A percentile compares a stretch with the other conserved stretches of the same genome.
Evolutionary conservation across 768 basidiomycete species (phyloP).

Genomic region (Auricularia sp.): DNA sequence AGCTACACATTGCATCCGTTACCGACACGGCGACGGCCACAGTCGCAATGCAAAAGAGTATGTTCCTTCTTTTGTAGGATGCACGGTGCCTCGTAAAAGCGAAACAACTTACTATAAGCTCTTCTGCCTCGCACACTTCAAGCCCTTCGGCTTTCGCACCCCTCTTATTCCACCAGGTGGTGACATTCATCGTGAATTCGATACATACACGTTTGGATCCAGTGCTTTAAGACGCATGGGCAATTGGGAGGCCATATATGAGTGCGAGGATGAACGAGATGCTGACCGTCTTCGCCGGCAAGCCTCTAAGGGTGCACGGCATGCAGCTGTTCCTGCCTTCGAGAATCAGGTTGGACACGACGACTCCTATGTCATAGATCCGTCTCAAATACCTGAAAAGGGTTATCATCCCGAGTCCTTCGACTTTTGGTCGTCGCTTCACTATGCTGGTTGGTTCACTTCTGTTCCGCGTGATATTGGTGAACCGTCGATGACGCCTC

Average conservation of each 20-base stretch:
- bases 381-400: constrained; percentile 11
- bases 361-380: constrained; percentile 4
- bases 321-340: no score
- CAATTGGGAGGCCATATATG: constrained; percentile 9
- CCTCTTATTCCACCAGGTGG: constrained; percentile 2
- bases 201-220: no score
- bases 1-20: no score
- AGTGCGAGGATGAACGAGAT: not conserved
- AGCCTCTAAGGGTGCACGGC: no score
- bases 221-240: no score
- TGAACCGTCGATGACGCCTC: no score
- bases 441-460: constrained; percentile 19
- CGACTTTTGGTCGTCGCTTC: constrained; percentile 17
- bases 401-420: constrained; percentile 10
- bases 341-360: not conserved
- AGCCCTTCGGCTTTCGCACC: constrained; percentile 8
- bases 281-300: no score
- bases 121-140: constrained; percentile 17
- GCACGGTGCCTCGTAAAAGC: not conserved
- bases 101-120: constrained; percentile 3
- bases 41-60: no score
- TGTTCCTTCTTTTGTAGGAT: no score
- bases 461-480: no score
- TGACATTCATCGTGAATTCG: no score
- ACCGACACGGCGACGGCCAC: no score